Evolutionary conservation across 1,139 yeast genomes (phyloP).

Genomic region (Sugiyamaella paludigena): DNA sequence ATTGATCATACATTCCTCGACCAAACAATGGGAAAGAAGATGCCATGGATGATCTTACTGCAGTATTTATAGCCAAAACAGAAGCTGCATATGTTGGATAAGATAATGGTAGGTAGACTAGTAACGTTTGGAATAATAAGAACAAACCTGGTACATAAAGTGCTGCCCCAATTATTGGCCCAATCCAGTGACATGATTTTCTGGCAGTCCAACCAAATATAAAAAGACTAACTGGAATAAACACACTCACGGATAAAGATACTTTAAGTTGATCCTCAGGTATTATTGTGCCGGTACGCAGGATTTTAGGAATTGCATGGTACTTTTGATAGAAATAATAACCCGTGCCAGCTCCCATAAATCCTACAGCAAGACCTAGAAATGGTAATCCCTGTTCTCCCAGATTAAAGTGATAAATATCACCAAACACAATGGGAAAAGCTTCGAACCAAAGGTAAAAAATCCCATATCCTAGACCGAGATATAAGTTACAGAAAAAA

Average conservation of each 20-base stretch:
- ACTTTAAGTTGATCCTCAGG: slow-evolving; percentile 38
- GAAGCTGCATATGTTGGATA: slow-evolving; percentile 69
- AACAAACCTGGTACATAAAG: slow-evolving; percentile 75
- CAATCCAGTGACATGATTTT: slow-evolving; percentile 67
- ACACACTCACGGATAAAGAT: slow-evolving; percentile 51
- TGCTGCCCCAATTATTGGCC: slow-evolving; percentile 68
- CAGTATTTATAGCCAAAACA: slow-evolving; percentile 54
- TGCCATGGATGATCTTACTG: slow-evolving; percentile 52
- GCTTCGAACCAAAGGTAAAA: slow-evolving; percentile 60
- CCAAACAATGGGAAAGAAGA: slow-evolving; percentile 64
- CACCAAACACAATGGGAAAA: slow-evolving; percentile 52
- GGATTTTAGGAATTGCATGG: neutral
- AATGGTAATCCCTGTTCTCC: slow-evolving; percentile 50
- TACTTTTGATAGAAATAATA: neutral
- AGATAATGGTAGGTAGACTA: slow-evolving; percentile 66
- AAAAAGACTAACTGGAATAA: slow-evolving; percentile 49
- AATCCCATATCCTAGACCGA: slow-evolving; percentile 52
- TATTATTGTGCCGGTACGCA: slow-evolving; percentile 32
- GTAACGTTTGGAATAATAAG: slow-evolving; percentile 68
- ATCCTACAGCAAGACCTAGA: slow-evolving; percentile 45
- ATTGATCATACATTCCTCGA: slow-evolving; percentile 46
- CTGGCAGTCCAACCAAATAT: slow-evolving; percentile 59
- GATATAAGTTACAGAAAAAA: slow-evolving; percentile 41
- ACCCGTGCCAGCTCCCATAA: slow-evolving; percentile 21
- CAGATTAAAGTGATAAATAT: slow-evolving; percentile 45